A percentile compares a stretch with the other conserved stretches of the same genome.
These are phyloP conservation scores for Sporothrix euskadiensis DNA, from an alignment of 2,329 filamentous ascomycete species.

Conservation along the genomic window DNA sequence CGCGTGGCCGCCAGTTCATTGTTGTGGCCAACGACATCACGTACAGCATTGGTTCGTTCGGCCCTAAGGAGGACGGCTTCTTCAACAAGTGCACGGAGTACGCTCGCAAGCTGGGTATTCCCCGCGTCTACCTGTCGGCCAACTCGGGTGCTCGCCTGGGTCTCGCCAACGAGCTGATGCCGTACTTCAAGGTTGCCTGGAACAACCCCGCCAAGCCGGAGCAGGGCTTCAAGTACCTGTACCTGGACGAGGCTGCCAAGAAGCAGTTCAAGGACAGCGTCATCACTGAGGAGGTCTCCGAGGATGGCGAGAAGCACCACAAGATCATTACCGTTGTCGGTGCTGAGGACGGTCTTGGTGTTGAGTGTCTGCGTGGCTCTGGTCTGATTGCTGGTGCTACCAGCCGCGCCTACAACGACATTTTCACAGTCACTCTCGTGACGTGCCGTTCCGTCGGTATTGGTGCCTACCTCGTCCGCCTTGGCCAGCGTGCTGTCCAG, in stretches of 20 bases:
- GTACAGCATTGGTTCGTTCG: constrained; percentile 97
- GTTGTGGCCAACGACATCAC: constrained; percentile 99
- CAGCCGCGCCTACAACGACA: constrained; percentile 95
- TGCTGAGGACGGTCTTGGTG: constrained; percentile 92
- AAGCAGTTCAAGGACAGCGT: constrained; percentile 83
- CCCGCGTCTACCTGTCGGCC: constrained; percentile 94
- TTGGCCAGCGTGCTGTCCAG: constrained; percentile 97
- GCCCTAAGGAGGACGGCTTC: constrained; percentile 94
- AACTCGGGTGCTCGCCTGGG: constrained; percentile 98
- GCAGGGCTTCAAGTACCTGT: constrained; percentile 94
- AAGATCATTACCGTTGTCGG: constrained; percentile 94
- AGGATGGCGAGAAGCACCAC: constrained; percentile 86
- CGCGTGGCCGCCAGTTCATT: constrained; percentile 85
- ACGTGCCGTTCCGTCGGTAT: constrained; percentile 99
- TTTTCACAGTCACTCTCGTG: constrained; percentile 96
- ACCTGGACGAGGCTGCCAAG: constrained; percentile 84
- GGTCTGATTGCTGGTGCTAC: constrained; percentile 98
- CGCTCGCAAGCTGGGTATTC: constrained; percentile 86
- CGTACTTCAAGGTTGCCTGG: constrained; percentile 96
- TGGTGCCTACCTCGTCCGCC: constrained; percentile 95
- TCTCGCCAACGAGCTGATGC: constrained; percentile 94
- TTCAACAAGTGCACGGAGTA: constrained; percentile 99
- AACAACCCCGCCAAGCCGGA: constrained; percentile 81
- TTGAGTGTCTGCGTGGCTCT: constrained; percentile 94
- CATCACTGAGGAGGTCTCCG: constrained; percentile 82